A percentile compares a stretch with the other conserved stretches of the same genome.
phyloP scores from a whole-genome alignment of 768 basidiomycete species.

The Mycena albidolilacea region DNA sequence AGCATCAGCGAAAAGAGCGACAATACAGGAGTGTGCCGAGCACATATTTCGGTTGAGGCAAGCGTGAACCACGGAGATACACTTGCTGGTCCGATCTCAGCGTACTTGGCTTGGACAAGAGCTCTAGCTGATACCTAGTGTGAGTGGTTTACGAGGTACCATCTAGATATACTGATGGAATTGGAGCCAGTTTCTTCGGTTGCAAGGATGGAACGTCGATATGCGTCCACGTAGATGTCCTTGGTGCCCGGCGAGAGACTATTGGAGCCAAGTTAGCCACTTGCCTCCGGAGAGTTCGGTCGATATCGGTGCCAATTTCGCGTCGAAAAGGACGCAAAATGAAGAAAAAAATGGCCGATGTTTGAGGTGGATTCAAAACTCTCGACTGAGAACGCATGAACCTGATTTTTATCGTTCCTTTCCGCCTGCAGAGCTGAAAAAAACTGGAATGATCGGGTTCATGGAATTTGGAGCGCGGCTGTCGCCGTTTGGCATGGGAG shows the following conservation, averaged over 20 bases:
- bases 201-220: background rate
- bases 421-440: background rate
- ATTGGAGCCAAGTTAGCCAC: background rate
- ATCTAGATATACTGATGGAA: constrained; percentile 18
- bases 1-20: background rate
- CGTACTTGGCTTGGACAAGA: constrained; percentile 15
- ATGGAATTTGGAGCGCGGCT: background rate
- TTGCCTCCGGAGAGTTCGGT: constrained; percentile 16
- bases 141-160: constrained; percentile 20
- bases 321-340: constrained; percentile 3
- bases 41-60: background rate
- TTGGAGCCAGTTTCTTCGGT: constrained; percentile 12
- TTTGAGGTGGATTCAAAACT: background rate
- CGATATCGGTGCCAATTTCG: background rate
- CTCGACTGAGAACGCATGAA: background rate
- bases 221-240: constrained; percentile 15
- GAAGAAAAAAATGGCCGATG: background rate
- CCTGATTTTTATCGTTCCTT: background rate
- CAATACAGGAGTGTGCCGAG: background rate
- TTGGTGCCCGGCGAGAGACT: constrained; percentile 1
- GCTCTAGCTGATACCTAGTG: constrained; percentile 18
- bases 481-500: constrained; percentile 22
- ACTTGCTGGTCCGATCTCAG: constrained; percentile 17
- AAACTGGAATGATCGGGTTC: background rate
- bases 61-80: background rate